Evolutionary conservation across 2,329 filamentous ascomycete species (phyloP).

Genomic region (Hymenoscyphus fructigenus): DNA sequence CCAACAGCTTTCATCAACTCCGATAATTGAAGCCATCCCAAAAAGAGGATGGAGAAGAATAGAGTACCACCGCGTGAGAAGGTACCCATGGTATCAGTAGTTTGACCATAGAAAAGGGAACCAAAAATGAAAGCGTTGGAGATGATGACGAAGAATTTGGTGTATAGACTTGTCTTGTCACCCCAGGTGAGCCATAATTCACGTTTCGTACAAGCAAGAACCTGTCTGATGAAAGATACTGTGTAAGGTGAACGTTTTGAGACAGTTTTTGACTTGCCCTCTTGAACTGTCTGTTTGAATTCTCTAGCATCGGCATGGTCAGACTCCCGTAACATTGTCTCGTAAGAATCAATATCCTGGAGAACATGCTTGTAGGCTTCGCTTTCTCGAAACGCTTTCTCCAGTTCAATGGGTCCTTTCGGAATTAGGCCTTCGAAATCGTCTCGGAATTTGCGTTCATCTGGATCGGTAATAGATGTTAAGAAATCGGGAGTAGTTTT

Average conservation of each 20-base stretch:
- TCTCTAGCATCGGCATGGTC: constrained; percentile 48
- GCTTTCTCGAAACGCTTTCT: constrained; percentile 64
- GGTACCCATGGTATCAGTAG: constrained; percentile 57
- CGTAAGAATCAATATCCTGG: constrained; percentile 43
- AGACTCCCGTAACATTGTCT: constrained; percentile 43
- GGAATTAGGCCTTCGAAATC: constrained; percentile 18
- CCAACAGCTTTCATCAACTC: constrained; percentile 76
- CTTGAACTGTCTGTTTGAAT: constrained; percentile 46
- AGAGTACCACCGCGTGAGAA: constrained; percentile 62
- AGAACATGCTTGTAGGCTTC: constrained; percentile 59
- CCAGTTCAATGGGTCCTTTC: constrained; percentile 59
- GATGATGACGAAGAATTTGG: constrained; percentile 43
- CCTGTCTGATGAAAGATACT: constrained; percentile 53
- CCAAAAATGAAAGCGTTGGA: constrained; percentile 66
- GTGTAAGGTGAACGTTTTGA: constrained; percentile 72
- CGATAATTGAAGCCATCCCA: constrained; percentile 70
- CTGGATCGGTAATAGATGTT: constrained; percentile 72
- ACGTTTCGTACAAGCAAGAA: constrained; percentile 75
- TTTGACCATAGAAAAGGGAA: constrained; percentile 72
- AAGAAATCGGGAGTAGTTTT: constrained; percentile 77
- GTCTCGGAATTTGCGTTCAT: constrained; percentile 56
- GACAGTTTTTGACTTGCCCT: constrained; percentile 53
- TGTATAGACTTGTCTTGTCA: constrained; percentile 13
- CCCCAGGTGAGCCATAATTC: constrained; percentile 53
- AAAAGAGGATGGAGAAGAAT: constrained; percentile 66